A percentile compares a stretch with the other conserved stretches of the same genome.
Conservation (phyloP, 371 early-diverging fungal genomes). For the Haplosporangium sp. region DNA sequence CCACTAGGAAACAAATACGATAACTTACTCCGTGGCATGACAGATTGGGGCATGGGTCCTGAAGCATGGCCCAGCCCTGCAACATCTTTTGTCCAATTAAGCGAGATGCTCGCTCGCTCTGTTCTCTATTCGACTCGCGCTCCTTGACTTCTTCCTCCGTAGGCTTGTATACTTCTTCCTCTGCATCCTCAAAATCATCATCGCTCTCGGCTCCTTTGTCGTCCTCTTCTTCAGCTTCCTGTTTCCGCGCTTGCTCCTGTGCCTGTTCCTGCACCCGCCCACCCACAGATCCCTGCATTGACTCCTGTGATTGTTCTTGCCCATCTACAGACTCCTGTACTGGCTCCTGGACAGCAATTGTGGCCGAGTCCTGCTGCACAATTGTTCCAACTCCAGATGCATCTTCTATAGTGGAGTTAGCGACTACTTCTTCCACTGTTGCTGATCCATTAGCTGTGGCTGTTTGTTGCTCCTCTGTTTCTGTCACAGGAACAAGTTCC, state of each 20-base stretch:
- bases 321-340: neutral
- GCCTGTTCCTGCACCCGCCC: neutral
- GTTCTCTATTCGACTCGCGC: conserved; percentile 58
- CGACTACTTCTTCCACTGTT: too few relatives aligned
- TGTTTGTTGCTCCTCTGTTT: neutral
- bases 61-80: conserved; percentile 78
- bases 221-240: conserved; percentile 12
- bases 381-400: neutral
- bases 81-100: conserved; percentile 76
- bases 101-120: conserved; percentile 70
- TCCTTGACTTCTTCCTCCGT: conserved; percentile 49
- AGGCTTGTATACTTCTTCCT: conserved; percentile 37
- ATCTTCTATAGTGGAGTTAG: neutral
- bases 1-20: too few relatives aligned
- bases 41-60: conserved; percentile 70
- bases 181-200: conserved; percentile 52
- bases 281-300: neutral
- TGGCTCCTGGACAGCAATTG: conserved; percentile 3
- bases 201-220: conserved; percentile 41
- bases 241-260: conserved; percentile 12
- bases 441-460: too few relatives aligned
- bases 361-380: neutral
- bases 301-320: neutral
- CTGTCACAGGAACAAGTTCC: neutral
- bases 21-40: conserved; percentile 68